These are phyloP conservation scores for Aspergillus terreus DNA, from an alignment of 2,329 filamentous ascomycete species.

Conservation along the genomic window DNA sequence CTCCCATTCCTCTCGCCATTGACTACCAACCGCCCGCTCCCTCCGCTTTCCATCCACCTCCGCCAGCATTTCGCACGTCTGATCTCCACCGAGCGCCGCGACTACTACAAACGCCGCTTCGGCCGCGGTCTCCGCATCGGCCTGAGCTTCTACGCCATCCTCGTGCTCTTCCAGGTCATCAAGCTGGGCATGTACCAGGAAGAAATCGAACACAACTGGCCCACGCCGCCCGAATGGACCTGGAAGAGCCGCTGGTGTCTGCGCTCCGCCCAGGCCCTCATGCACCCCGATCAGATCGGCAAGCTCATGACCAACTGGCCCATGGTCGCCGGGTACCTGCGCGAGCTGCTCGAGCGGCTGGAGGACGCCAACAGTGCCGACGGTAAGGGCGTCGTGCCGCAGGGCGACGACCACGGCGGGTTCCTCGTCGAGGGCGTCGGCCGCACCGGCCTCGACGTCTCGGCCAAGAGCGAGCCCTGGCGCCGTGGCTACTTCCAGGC, in stretches of 20 bases:
- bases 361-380: constrained; percentile 64
- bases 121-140: constrained; percentile 67
- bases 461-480: constrained; percentile 77
- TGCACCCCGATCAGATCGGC: constrained; percentile 54
- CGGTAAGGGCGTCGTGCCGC: constrained; percentile 60
- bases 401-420: constrained; percentile 44
- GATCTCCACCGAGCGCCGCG: constrained; percentile 69
- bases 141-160: constrained; percentile 66
- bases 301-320: constrained; percentile 64
- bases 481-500: constrained; percentile 78
- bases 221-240: constrained; percentile 79
- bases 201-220: constrained; percentile 68
- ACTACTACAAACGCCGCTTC: constrained; percentile 44
- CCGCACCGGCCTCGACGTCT: constrained; percentile 63
- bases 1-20: constrained; percentile 63
- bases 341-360: constrained; percentile 60
- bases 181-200: constrained; percentile 69
- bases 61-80: constrained; percentile 61
- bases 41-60: constrained; percentile 52
- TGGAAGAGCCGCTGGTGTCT: constrained; percentile 66
- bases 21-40: constrained; percentile 41
- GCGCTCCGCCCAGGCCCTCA: constrained; percentile 60
- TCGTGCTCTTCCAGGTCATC: constrained; percentile 58
- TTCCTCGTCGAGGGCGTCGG: constrained; percentile 54
- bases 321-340: constrained; percentile 58